Percentiles rank a stretch among this genome's conserved stretches.
Conservation (phyloP, 257 asterid genomes). For the Solanum gandarillasii region DNA sequence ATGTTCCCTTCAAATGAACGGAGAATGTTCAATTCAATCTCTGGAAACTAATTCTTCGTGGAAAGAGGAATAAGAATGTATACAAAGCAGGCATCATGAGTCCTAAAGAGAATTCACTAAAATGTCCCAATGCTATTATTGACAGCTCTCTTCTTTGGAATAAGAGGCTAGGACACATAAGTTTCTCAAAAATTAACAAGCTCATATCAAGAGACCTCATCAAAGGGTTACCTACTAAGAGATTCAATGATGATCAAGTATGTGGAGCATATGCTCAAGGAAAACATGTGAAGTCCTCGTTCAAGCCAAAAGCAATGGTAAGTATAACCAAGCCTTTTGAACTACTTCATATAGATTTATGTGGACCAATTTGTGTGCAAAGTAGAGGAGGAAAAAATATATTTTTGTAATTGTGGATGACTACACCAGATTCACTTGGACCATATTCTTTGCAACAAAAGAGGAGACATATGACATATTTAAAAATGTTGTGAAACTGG, state of each 20-base stretch:
- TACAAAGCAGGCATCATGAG: not conserved
- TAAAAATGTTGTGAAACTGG: too few relatives aligned
- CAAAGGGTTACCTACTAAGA: not conserved
- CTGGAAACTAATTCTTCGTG: not conserved
- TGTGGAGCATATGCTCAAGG: not conserved
- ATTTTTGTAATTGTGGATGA: too few relatives aligned
- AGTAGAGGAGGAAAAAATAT: too few relatives aligned
- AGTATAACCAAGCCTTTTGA: not conserved
- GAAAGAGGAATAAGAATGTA: not conserved
- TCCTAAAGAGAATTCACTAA: not conserved
- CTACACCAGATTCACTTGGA: too few relatives aligned
- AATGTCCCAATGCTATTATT: not conserved
- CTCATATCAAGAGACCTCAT: not conserved
- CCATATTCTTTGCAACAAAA: too few relatives aligned
- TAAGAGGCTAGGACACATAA: not conserved
- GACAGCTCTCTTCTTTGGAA: not conserved
- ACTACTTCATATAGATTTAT: not conserved
- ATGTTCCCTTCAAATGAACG: not conserved
- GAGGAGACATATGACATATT: too few relatives aligned
- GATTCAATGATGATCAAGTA: not conserved
- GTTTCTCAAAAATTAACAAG: not conserved
- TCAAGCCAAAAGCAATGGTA: not conserved
- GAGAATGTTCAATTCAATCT: not conserved
- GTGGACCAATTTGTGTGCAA: too few relatives aligned
- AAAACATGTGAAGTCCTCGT: not conserved